phyloP scores from a whole-genome alignment of 2,329 filamentous ascomycete species.

The Bipolaris oryzae region DNA sequence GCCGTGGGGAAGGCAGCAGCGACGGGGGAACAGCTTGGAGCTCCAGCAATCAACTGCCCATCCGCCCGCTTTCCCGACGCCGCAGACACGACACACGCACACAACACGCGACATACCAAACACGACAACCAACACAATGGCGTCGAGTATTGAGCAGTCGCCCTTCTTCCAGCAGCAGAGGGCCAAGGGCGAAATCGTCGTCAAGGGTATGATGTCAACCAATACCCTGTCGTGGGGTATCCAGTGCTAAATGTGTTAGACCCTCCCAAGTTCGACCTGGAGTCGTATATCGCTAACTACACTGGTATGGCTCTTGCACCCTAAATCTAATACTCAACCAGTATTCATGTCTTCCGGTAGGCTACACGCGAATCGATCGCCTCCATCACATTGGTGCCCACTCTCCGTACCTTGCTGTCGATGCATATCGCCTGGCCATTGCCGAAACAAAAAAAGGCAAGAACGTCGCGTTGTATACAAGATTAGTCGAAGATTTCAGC shows the following conservation, averaged over 20 bases:
- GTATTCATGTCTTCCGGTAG: slow-evolving; percentile 52
- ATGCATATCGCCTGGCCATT: slow-evolving; percentile 80
- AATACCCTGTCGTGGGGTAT: neutral
- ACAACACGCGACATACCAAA: slow-evolving; percentile 17
- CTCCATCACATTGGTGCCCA: slow-evolving; percentile 80
- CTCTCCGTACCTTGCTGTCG: slow-evolving; percentile 75
- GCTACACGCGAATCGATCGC: slow-evolving; percentile 79
- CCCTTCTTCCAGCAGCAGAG: slow-evolving; percentile 42
- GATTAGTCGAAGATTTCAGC: slow-evolving; percentile 69
- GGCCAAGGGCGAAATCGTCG: slow-evolving; percentile 35
- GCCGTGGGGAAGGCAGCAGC: slow-evolving; percentile 29
- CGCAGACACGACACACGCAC: slow-evolving; percentile 13
- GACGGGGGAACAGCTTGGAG: slow-evolving; percentile 19
- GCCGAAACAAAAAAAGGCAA: slow-evolving; percentile 75
- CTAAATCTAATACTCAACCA: neutral
- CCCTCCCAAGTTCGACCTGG: slow-evolving; percentile 85
- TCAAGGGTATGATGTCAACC: slow-evolving; percentile 37
- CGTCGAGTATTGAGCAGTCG: slow-evolving; percentile 43
- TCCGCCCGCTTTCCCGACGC: slow-evolving; percentile 14
- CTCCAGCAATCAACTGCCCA: slow-evolving; percentile 9
- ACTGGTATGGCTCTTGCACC: slow-evolving; percentile 62
- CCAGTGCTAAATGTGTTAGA: slow-evolving; percentile 57
- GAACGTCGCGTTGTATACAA: slow-evolving; percentile 74
- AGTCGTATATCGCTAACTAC: slow-evolving; percentile 90
- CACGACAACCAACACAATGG: slow-evolving; percentile 33